Evolutionary conservation across 345 rosid genomes (phyloP), one percentile per base, ranked within the genome.

Genomic region (Eutrema yunnanense): DNA sequence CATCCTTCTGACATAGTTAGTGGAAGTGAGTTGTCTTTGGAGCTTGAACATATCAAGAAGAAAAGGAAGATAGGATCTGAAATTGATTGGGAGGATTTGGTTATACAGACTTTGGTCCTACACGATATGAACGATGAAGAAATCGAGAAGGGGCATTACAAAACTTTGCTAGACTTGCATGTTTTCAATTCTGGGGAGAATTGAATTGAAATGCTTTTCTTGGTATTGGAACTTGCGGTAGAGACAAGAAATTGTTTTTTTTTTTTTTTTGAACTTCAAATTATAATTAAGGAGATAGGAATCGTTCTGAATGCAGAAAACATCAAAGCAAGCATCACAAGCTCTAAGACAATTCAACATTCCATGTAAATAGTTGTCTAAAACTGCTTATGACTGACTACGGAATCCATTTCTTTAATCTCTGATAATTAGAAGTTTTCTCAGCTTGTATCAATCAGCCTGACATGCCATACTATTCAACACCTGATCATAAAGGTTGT

Each of bases 71-170:
- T 2, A 43, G 75, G 10, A 7, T 57, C 43, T 62, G 86, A 72
- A n/a, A 73, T 89, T 67, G 92, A 86, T 80, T 89, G 92, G 96
- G 96, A 91, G 63, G 97, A 89, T 79, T 79, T 89, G 63, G 69
- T 94, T n/a, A 88, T 94, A 16, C 96, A 94, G 79, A 83, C 90
- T 47, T 88, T 91, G 22, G 84, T 89, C 41, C 82, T 91, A 43
- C 90, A 86, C 73, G 75, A 53, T 69, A 96, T 88, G 71, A 82
- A 87, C 8, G 95, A 86, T 41, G 87, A 84, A 78, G 96, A 94
- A 72, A 87, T 94, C 13, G 90, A 86, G 82, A 86, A 79, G 67
- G 98, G 97, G 4, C 83, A 89, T 53, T 94, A 89, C 79, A 92
- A 83, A 61, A 68, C 86, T 36, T 80, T 89, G 83, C 29, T 91